Base-by-base conservation (phyloP, 768 basidiomycete genomes). In the Leccinum variicolor region DNA sequence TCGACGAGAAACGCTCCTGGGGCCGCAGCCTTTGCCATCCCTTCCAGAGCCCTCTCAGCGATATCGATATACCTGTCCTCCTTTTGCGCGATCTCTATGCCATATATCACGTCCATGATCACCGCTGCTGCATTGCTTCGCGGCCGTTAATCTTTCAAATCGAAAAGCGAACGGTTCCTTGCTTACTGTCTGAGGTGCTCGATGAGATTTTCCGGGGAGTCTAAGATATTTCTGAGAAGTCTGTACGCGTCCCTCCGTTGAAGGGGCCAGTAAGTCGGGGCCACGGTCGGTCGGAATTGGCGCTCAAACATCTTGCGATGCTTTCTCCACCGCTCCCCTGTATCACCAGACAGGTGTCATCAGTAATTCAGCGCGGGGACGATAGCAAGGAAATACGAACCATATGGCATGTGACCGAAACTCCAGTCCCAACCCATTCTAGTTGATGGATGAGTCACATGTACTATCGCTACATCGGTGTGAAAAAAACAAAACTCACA, bases 1-100 rank as follows among this genome's bases (percentile, higher is more conserved):
- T 80, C 77, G 11, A 84, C 83, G 8, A 83, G 66, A 62, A 83
- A 84, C 3, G 79, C 79, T 5, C 83, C 83, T 1, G 80, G 81
- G 58, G 74, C 75, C 9, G 77, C 76, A 0, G 81, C 82, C 64
- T 77, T 74, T 2, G 76, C 75, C 77, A 82, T 79, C 3, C 79
- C 78, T 15, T 77, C 77, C 26, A 83, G 62, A 11, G 81, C 81
- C 50, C 72, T 77, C 66, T 84, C 83, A 1, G 81, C 82, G 17
- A 82, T 73, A 3, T 72, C 69, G n/a, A 84, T 74, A 62, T 82
- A 83, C 26, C 68, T 69, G 57, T 83, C 82, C 1, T 74, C 71
- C 21, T 73, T 66, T 9, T 76, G 71, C 9, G 74, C 66, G 50
- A 81, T 75, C 23, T 72, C 66, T 45, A 83, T 81, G 4, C 81